Evolutionary conservation across 441 rosid species (phyloP), one percentile per base, ranked within the genome.

Genomic region (Adansonia grandidieri): DNA sequence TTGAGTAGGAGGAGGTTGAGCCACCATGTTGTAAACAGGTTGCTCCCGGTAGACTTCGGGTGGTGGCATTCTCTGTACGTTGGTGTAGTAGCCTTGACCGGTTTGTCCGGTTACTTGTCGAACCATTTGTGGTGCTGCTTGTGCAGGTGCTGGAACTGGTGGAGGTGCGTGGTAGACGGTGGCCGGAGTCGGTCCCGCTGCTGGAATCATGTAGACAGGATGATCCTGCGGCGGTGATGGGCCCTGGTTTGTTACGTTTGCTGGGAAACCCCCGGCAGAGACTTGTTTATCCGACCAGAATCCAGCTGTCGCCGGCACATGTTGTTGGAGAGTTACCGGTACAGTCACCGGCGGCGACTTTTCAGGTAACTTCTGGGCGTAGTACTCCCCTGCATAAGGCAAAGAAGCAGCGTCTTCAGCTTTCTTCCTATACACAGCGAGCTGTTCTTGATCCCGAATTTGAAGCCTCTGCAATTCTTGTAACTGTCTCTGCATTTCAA

Each of bases 21-120:
- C 87, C 53, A 84, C 84, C 83, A 89, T 14, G 82, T 84, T 90
- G 86, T 86, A 92, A 4, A 88, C 19, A 50, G 77, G 89, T 24
- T 89, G 98, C 40, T 94, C 98, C 67, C 94, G 80, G 90, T 91
- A 94, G 63, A 84, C 82, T 37, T 93, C 98, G 0, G 83, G 45
- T 42, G 83, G 42, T 42, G 84, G 81, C 85, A 90, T 80, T 79
- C 94, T 76, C 72, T 88, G 98, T 78, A 90, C 73, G 71, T 84
- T 81, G 20, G 84, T 74, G 80, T 91, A 94, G 75, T 89, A 91
- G 2, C 89, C 92, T 81, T 89, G 97, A 87, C 88, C 85, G 3
- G 82, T 64, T 85, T 88, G 94, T 40, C 87, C 90, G 72, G 89
- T 47, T 0, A 86, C 78, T 19, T 56, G 77, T 71, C 95, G 89